A percentile compares a stretch with the other conserved stretches of the same genome.
Conservation (phyloP, 805 yeast genomes). For the Ascoidea rubescens region DNA sequence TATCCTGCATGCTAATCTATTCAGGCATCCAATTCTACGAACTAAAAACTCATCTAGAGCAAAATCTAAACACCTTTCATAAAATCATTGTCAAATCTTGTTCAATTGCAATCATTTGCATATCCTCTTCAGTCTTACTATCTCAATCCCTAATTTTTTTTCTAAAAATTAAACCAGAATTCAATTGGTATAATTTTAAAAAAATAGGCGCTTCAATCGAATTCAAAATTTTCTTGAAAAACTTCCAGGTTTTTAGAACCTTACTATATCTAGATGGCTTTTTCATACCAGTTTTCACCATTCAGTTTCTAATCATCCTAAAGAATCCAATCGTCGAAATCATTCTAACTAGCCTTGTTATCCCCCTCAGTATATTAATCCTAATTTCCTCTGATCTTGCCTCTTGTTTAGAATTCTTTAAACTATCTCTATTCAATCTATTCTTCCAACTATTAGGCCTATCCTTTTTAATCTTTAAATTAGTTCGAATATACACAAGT, state of each 20-base stretch:
- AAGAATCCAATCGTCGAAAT: conserved; percentile 21
- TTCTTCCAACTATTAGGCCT: conserved; percentile 19
- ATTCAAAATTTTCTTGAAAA: conserved; percentile 18
- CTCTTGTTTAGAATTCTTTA: conserved; percentile 18
- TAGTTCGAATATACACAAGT: conserved; percentile 24
- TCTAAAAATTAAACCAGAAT: conserved; percentile 18
- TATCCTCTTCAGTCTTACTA: conserved; percentile 20
- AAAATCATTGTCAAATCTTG: conserved; percentile 17
- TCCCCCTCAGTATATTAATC: conserved; percentile 22
- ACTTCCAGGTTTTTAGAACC: conserved; percentile 22
- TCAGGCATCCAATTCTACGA: conserved; percentile 27
- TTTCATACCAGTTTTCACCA: conserved; percentile 27
- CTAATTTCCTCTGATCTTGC: conserved; percentile 22
- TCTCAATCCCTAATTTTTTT: conserved; percentile 19
- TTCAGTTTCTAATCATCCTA: conserved; percentile 27
- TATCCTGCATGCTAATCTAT: conserved; percentile 25
- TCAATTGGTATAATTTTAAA: conserved; percentile 25
- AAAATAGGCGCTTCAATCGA: conserved; percentile 24
- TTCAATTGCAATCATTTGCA: conserved; percentile 24
- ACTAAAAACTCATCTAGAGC: conserved; percentile 14
- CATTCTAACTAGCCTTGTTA: conserved; percentile 23
- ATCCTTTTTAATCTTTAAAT: conserved; percentile 25
- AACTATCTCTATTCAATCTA: conserved; percentile 15
- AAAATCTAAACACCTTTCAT: conserved; percentile 15
- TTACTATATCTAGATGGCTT: conserved; percentile 20